Evolutionary conservation across 1,284 basidiomycete genomes (phyloP).

Genomic region (Athelia sp.): DNA sequence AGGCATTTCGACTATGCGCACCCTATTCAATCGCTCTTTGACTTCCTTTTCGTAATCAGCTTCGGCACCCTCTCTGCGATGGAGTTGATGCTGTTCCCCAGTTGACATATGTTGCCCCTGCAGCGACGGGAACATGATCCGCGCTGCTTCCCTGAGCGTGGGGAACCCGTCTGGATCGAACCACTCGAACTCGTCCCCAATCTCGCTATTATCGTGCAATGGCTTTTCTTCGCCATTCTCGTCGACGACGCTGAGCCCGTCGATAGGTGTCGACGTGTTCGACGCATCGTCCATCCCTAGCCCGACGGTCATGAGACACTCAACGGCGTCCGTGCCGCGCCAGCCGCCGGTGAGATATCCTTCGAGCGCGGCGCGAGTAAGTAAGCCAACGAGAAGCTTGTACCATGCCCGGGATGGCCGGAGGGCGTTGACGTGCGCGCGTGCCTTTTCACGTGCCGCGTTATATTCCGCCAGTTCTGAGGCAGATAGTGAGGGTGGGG

Average conservation of each 20-base stretch:
- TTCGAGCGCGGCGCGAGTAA: conserved; percentile 76
- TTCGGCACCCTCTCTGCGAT: conserved; percentile 39
- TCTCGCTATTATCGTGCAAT: conserved; percentile 10
- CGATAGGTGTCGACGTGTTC: conserved; percentile 8
- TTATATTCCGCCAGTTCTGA: conserved; percentile 5
- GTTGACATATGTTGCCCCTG: conserved; percentile 23
- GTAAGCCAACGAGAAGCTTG: conserved; percentile 64
- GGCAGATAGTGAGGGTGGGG: neutral
- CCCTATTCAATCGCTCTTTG: conserved; percentile 60
- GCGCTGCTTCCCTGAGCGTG: conserved; percentile 55
- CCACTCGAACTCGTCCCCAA: conserved; percentile 40
- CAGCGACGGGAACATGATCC: conserved; percentile 63
- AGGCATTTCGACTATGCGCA: conserved; percentile 29
- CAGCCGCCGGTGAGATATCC: conserved; percentile 78
- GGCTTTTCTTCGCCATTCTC: conserved; percentile 7
- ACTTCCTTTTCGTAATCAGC: conserved; percentile 65
- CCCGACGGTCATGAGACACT: conserved; percentile 70
- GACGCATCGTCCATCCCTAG: conserved; percentile 36
- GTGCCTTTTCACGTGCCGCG: conserved; percentile 20
- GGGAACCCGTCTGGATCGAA: conserved; percentile 78
- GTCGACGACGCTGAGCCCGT: conserved; percentile 8
- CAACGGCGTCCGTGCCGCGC: conserved; percentile 65
- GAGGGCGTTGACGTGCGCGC: conserved; percentile 43
- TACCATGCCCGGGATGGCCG: conserved; percentile 77
- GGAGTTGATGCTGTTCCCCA: conserved; percentile 1